Base-by-base conservation (phyloP, 2,329 filamentous ascomycete species). In the Alternaria hordeiaustralica region DNA sequence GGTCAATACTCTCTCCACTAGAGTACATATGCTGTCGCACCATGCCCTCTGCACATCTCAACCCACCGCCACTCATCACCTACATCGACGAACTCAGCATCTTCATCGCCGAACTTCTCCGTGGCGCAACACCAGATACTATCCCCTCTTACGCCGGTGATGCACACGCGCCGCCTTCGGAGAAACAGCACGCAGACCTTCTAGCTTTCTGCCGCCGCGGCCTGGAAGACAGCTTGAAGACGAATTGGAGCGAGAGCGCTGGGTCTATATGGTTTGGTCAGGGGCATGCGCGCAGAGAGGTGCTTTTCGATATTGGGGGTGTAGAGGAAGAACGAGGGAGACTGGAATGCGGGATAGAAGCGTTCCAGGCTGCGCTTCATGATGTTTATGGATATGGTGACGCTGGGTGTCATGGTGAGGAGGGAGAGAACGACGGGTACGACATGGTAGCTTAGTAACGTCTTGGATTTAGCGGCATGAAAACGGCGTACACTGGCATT, bases 1-100 rank as follows among this genome's bases (percentile, higher is more conserved):
- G 71, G 0, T 78, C 81, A 3, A 75, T 79, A 1, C 62, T 86
- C 2, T 75, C 80, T 2, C 66, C 82, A 1, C 61, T 87, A 0
- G 82, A 86, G 55, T 87, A 87, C 65, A 76, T 87, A 26, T 73
- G 81, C 30, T 70, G 78, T 25, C 80, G 77, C 70, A 67, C 57
- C 25, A 41, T 46, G 1, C 25, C 6, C 64, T 67, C 11, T 20
- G 66, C 5, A 18, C 2, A 41, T 36, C 28, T 7, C 18, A 33
- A 13, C 9, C 70, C 46, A 67, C 82, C 43, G 30, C 80, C 57
- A 3, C 44, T 65, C 30, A 65, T 85, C 13, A 63, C 72, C 10
- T 81, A 80, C 58, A 80, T 87, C 63, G 72, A 76, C 44, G 66
- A 79, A 10, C 76, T 86, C 55, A 72, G 73, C 33, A 55, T 77